Percentiles rank a stretch among this genome's conserved stretches.
Evolutionary conservation across 495 filamentous ascomycete species (phyloP).

Genomic region (Aspergillus asperescens): DNA sequence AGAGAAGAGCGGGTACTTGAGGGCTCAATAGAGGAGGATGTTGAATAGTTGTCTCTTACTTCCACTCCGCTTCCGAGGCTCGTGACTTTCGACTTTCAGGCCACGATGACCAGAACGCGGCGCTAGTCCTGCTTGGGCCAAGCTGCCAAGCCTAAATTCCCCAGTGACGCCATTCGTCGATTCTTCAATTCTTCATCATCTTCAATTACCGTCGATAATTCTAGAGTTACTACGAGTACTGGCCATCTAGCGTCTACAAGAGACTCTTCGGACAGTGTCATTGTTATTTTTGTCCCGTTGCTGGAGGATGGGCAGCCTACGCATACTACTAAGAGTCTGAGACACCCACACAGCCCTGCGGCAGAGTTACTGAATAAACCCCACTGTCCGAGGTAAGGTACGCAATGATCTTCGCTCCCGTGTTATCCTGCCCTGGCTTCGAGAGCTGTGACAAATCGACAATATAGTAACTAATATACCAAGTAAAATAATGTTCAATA

Average conservation of each 20-base stretch:
- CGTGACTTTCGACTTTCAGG: conserved; percentile 32
- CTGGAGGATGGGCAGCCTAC: background rate
- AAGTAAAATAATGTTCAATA: no score
- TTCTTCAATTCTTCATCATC: conserved; percentile 5
- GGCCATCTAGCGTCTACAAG: background rate
- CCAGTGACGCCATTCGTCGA: conserved; percentile 30
- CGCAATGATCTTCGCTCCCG: conserved; percentile 13
- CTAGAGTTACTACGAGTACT: no score
- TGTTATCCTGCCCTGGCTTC: background rate
- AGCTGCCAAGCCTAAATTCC: conserved; percentile 10
- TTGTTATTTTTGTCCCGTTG: background rate
- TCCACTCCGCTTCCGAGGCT: conserved; percentile 14
- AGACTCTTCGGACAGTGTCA: background rate
- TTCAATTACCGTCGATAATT: conserved; percentile 4
- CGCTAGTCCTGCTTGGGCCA: conserved; percentile 29
- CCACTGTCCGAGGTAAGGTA: conserved; percentile 9
- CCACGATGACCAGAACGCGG: conserved; percentile 40
- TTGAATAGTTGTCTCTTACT: conserved; percentile 12
- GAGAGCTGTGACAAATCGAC: no score
- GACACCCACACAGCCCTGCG: background rate
- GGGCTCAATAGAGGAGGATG: background rate
- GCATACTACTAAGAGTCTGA: background rate
- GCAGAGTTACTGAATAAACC: background rate
- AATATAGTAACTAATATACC: no score
- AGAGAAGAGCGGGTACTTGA: conserved; percentile 3